These are phyloP conservation scores for Medicago ruthenica DNA, from an alignment of 306 rosid genomes.

Conservation along the genomic window DNA sequence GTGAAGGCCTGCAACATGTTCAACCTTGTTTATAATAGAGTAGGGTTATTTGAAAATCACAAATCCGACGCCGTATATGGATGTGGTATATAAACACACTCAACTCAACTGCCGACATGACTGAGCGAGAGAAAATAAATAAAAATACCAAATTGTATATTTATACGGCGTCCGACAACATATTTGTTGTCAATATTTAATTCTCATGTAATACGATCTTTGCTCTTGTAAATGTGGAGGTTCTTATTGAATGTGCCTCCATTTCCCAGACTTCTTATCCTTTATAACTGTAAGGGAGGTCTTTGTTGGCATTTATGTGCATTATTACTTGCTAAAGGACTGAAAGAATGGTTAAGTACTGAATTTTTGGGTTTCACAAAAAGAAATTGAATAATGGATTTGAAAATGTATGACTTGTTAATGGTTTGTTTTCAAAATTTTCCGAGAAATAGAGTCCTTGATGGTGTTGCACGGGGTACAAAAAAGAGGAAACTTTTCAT, in stretches of 20 bases:
- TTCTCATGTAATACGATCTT: background rate
- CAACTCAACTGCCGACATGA: background rate
- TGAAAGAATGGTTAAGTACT: too few relatives aligned
- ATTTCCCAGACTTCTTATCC: background rate
- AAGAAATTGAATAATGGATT: slow-evolving; percentile 8
- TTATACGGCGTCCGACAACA: background rate
- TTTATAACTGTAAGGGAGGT: background rate
- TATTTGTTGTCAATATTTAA: background rate
- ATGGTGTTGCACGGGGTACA: too few relatives aligned
- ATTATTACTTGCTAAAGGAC: background rate
- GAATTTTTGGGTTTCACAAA: background rate
- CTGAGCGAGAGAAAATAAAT: background rate
- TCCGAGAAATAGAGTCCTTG: too few relatives aligned
- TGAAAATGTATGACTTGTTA: slow-evolving; percentile 4
- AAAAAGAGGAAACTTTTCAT: too few relatives aligned
- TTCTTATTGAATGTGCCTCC: slow-evolving; percentile 3
- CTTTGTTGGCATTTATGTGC: background rate
- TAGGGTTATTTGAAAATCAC: background rate
- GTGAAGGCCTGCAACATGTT: slow-evolving; percentile 33
- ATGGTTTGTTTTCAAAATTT: slow-evolving; percentile 3
- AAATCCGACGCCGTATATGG: background rate
- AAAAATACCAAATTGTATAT: background rate
- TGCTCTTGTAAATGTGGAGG: slow-evolving; percentile 15
- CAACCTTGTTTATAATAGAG: slow-evolving; percentile 6
- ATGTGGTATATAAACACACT: background rate